These are phyloP conservation scores for Echinochloa phyllopogon DNA, from an alignment of 176 grass and related monocot species.

Conservation along the genomic window DNA sequence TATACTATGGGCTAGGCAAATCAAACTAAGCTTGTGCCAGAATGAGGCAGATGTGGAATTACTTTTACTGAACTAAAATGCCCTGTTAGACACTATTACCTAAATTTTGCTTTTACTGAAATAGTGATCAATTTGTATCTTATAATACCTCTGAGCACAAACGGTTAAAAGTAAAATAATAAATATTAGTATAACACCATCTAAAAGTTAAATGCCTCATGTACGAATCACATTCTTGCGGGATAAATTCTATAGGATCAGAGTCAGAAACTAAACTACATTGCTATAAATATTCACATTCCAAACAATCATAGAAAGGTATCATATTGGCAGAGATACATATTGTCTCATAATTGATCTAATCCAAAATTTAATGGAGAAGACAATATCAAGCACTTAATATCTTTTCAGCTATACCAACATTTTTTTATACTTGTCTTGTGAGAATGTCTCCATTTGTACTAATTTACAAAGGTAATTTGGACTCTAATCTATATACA, in stretches of 20 bases:
- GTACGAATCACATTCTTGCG: not conserved
- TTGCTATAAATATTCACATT: not conserved
- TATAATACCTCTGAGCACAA: conserved; percentile 15
- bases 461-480: conserved; percentile 3
- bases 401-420: conserved; percentile 4
- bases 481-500: not conserved
- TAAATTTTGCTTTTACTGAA: conserved; percentile 1
- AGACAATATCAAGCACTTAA: not conserved
- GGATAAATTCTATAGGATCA: not conserved
- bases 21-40: not conserved
- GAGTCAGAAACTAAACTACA: not conserved
- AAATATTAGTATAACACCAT: not conserved
- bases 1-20: not conserved
- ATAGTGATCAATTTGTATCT: not conserved
- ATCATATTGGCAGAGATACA: not conserved
- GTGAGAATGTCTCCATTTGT: not conserved
- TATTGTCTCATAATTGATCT: not conserved
- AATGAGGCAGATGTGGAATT: conserved; percentile 4
- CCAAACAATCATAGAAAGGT: not conserved
- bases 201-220: not conserved
- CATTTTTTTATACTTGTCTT: not conserved
- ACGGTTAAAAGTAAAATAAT: not conserved
- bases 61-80: not conserved
- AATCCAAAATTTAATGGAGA: not conserved
- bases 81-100: not conserved